Percentiles rank a stretch among this genome's conserved stretches.
Conservation (phyloP, 2,329 filamentous ascomycete genomes). For the Penicillium digitatum region DNA sequence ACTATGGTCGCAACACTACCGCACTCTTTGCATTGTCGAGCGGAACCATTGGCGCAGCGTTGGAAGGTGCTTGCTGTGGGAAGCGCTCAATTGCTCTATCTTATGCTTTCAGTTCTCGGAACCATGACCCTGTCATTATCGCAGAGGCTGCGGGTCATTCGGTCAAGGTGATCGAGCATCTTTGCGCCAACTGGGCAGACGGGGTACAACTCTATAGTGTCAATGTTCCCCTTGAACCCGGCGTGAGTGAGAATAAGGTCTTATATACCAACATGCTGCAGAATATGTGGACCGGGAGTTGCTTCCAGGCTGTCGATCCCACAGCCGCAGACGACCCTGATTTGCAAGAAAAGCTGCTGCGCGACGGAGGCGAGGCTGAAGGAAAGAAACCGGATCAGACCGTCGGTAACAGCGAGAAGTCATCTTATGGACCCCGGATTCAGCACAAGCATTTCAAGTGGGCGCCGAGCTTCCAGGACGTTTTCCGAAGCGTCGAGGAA, state of each 20-base stretch:
- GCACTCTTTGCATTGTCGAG: conserved; percentile 74
- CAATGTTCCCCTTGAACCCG: conserved; percentile 81
- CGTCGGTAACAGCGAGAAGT: conserved; percentile 26
- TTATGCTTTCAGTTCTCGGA: conserved; percentile 83
- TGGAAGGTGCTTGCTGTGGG: conserved; percentile 71
- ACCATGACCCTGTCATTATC: conserved; percentile 79
- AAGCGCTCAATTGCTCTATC: conserved; percentile 73
- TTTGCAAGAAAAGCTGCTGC: conserved; percentile 69
- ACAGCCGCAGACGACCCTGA: conserved; percentile 57
- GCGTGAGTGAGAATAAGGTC: conserved; percentile 66
- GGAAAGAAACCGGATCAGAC: conserved; percentile 26
- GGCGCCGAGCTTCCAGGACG: conserved; percentile 81
- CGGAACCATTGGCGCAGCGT: conserved; percentile 70
- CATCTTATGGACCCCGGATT: conserved; percentile 45
- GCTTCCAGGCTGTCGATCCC: conserved; percentile 74
- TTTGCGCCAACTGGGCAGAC: conserved; percentile 68
- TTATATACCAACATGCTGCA: conserved; percentile 84
- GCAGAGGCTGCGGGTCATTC: conserved; percentile 69
- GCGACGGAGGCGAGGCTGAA: conserved; percentile 57
- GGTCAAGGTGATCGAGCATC: conserved; percentile 72
- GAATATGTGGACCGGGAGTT: conserved; percentile 87
- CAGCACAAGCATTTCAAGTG: conserved; percentile 90
- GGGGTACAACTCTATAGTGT: conserved; percentile 83
- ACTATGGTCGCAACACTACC: conserved; percentile 79
- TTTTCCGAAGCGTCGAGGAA: conserved; percentile 80